Evolutionary conservation across 208 protist genomes (phyloP).

Genomic region (Leishmania arabica): DNA sequence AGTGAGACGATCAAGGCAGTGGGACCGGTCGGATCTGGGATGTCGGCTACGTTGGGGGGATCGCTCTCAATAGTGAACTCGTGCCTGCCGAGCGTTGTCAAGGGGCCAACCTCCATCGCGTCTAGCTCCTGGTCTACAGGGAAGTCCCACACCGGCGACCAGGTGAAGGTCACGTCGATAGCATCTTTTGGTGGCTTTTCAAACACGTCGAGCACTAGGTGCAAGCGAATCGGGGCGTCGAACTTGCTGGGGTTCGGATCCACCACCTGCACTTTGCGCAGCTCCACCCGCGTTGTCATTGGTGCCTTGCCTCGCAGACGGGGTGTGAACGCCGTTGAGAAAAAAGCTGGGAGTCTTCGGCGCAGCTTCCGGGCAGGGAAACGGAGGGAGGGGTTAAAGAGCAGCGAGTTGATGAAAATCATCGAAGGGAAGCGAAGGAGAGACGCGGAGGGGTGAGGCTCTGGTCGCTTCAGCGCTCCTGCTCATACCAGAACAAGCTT

Average conservation of each 20-base stretch:
- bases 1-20: constrained; percentile 77
- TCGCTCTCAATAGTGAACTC: constrained; percentile 74
- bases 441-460: background rate
- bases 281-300: constrained; percentile 63
- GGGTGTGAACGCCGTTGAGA: background rate
- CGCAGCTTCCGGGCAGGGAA: background rate
- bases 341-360: background rate
- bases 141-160: constrained; percentile 87
- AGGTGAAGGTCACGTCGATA: constrained; percentile 78
- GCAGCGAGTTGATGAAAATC: background rate
- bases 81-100: constrained; percentile 60
- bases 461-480: background rate
- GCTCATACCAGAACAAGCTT: background rate
- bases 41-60: constrained; percentile 60
- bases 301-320: too few species aligned
- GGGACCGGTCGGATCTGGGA: constrained; percentile 81
- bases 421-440: background rate
- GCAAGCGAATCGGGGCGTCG: constrained; percentile 50
- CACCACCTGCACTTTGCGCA: constrained; percentile 52
- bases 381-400: background rate
- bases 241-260: constrained; percentile 53
- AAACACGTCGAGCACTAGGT: constrained; percentile 69
- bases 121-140: constrained; percentile 80
- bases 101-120: constrained; percentile 79
- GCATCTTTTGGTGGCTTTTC: constrained; percentile 45